Base-by-base conservation (phyloP, 1,139 yeast species). In the Nakaseomyces uthaithaninus region DNA sequence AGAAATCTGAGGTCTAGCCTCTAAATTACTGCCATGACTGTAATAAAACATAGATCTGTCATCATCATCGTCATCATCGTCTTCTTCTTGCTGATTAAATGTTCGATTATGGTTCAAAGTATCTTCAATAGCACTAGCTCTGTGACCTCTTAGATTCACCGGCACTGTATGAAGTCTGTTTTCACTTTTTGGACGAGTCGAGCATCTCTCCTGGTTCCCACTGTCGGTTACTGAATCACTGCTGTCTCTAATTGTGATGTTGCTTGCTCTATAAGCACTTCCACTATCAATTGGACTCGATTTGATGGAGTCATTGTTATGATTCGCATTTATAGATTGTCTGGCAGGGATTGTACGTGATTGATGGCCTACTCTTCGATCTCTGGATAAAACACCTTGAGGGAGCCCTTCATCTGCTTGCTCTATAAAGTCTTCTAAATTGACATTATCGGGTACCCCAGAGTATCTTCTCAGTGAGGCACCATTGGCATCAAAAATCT, bases 401-500 rank as follows among this genome's bases (percentile, higher is more conserved):
- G 24, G 16, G 5, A 7, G 8, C 31, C 74, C 77, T 42, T 75
- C 80, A 47, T 74, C 79, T 25, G 57, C 51, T 33, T 57, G 62
- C 39, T 65, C 69, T 25, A 65, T 61, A 48, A 74, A 75, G 52
- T 78, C 84, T 49, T 77, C 84, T 39, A 76, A 70, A 54, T 77
- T 80, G 12, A 77, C 69, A 54, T 77, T 82, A 53, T 77, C 82
- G 1, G 83, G 82, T 3, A 80, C 73, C 23, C 80, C 82, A 20
- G 86, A 79, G 51, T 81, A 80, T 37, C 89, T 64, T 53, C 89
- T 67, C 3, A 86, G 75, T 36, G 79, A 81, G 0, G 82, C 73
- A 0, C 86, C 86, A 46, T 75, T 80, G 17, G 77, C 74, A 51
- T 81, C 87, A 58, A 80, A 80, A 5, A 80, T 61, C 45, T 78